phyloP scores from a whole-genome alignment of 805 yeast genomes.

The Priceomyces fermenticarens region DNA sequence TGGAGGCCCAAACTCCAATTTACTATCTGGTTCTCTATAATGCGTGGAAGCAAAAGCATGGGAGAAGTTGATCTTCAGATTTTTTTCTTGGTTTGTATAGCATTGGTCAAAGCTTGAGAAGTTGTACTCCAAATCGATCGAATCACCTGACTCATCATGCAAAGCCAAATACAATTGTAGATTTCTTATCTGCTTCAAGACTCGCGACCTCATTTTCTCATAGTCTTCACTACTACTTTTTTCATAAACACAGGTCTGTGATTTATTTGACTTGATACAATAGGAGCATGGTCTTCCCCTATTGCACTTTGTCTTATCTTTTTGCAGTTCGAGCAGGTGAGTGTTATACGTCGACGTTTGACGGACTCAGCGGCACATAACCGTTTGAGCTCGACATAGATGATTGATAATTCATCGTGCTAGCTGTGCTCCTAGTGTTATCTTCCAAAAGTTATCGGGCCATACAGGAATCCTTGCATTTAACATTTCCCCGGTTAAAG shows the following conservation, averaged over 20 bases:
- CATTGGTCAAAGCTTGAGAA: too few species aligned
- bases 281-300: constrained; percentile 31
- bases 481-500: too few species aligned
- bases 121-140: too few species aligned
- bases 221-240: background rate
- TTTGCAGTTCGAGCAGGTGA: constrained; percentile 27
- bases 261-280: constrained; percentile 23
- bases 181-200: background rate
- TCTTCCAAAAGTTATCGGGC: too few species aligned
- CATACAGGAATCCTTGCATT: too few species aligned
- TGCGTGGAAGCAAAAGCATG: background rate
- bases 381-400: too few species aligned
- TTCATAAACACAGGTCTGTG: background rate
- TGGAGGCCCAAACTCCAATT: background rate
- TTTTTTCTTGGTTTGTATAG: too few species aligned
- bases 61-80: background rate
- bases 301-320: constrained; percentile 31
- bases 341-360: too few species aligned
- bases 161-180: background rate
- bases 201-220: background rate
- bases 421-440: too few species aligned
- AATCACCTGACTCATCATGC: background rate
- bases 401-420: too few species aligned
- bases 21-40: background rate
- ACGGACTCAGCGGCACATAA: too few species aligned